phyloP scores from a whole-genome alignment of 2,329 filamentous ascomycete species.

The Parastagonospora nodorum region DNA sequence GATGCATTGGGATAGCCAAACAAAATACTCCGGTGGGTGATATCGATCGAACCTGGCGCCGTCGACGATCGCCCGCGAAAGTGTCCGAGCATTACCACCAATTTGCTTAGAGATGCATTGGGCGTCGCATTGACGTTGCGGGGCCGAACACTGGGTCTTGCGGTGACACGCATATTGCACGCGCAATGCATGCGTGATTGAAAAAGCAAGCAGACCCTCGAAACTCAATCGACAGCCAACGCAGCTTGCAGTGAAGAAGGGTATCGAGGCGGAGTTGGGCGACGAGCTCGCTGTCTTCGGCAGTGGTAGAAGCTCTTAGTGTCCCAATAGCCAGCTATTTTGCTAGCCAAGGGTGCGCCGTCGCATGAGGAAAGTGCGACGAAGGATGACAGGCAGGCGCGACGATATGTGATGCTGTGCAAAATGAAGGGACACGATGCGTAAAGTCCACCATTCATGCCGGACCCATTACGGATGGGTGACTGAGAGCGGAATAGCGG shows the following conservation, averaged over 20 bases:
- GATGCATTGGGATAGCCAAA: constrained; percentile 28
- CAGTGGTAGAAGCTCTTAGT: constrained; percentile 7
- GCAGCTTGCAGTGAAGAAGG: constrained; percentile 4
- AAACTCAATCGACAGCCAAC: neutral
- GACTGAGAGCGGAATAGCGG: constrained; percentile 40
- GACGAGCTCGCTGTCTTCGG: constrained; percentile 1
- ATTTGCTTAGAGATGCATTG: constrained; percentile 29
- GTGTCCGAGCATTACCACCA: constrained; percentile 39
- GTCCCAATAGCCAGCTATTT: constrained; percentile 4
- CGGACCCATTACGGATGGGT: constrained; percentile 4
- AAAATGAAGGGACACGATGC: constrained; percentile 1
- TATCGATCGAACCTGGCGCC: constrained; percentile 38
- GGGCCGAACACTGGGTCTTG: constrained; percentile 31
- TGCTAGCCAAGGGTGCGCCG: constrained; percentile 5
- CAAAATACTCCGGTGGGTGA: constrained; percentile 45
- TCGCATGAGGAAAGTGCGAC: constrained; percentile 12
- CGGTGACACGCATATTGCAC: constrained; percentile 31
- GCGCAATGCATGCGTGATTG: constrained; percentile 6
- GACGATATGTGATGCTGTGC: neutral
- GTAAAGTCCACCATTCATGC: constrained; percentile 5
- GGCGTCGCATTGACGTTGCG: constrained; percentile 31
- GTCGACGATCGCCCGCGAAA: constrained; percentile 43
- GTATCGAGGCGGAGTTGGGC: neutral
- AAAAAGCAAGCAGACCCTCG: neutral
- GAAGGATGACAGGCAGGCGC: neutral